A percentile compares a stretch with the other conserved stretches of the same genome.
Conservation (phyloP, 2,329 filamentous ascomycete genomes). For the Graphiopsis chlorocephala region DNA sequence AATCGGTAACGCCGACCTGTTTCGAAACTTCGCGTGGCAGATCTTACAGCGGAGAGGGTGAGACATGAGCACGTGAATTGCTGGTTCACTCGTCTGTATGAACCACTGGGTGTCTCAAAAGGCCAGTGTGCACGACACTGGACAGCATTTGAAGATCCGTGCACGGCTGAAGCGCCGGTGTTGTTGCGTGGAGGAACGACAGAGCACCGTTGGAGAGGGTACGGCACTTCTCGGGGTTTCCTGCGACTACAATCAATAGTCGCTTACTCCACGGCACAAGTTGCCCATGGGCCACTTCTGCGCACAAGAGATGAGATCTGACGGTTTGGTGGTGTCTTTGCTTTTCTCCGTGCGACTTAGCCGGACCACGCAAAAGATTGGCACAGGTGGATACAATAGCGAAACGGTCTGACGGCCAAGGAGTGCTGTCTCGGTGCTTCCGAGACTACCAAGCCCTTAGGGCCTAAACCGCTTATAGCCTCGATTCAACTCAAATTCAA, state of each 20-base stretch:
- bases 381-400: conserved; percentile 1
- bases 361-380: neutral
- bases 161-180: neutral
- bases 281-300: conserved; percentile 13
- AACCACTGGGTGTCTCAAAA: conserved; percentile 11
- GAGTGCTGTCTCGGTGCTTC: conserved; percentile 10
- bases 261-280: neutral
- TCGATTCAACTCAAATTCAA: conserved; percentile 5
- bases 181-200: conserved; percentile 6
- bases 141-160: neutral
- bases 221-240: neutral
- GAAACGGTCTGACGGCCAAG: conserved; percentile 1
- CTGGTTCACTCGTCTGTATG: neutral
- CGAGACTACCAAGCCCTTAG: conserved; percentile 1
- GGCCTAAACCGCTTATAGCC: neutral
- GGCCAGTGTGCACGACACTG: neutral
- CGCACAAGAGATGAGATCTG: neutral
- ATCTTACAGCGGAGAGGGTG: neutral
- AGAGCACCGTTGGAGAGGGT: neutral
- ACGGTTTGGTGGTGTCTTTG: neutral
- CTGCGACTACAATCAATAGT: neutral
- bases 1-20: neutral
- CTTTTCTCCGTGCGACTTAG: neutral
- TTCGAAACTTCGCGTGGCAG: neutral
- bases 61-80: neutral